Percentiles rank a stretch among this genome's conserved stretches.
Conservation (phyloP, 352 stramenopile genomes). For the Blastocystis hominis region DNA sequence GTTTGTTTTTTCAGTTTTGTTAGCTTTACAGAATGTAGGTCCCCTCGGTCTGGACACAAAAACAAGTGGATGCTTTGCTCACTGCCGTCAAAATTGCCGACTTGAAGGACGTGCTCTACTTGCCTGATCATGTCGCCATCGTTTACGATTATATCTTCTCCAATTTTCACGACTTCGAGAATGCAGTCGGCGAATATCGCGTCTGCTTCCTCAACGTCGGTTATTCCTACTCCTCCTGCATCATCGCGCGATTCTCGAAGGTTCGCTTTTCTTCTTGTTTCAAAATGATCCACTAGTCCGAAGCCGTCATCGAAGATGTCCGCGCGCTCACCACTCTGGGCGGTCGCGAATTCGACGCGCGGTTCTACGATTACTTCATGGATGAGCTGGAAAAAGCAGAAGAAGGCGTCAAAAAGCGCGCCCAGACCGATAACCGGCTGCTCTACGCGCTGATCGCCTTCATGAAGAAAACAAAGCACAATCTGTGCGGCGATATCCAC, state of each 20-base stretch:
- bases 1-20: neutral
- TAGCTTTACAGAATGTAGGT: neutral
- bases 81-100: neutral
- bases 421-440: neutral
- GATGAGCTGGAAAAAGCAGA: neutral
- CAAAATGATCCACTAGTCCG: neutral
- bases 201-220: neutral
- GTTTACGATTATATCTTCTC: neutral
- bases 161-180: neutral
- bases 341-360: neutral
- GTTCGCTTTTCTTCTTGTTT: neutral
- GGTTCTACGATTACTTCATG: neutral
- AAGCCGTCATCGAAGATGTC: neutral
- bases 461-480: neutral
- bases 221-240: neutral
- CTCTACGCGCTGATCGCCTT: neutral
- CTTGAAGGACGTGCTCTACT: neutral
- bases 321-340: neutral
- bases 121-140: constrained; percentile 1
- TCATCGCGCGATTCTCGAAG: neutral
- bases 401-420: neutral
- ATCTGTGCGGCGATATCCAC: neutral
- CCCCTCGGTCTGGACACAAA: neutral
- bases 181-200: neutral
- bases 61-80: neutral